Base-by-base conservation (phyloP, 2,329 filamentous ascomycete species). In the Hymenoscyphus fructigenus region DNA sequence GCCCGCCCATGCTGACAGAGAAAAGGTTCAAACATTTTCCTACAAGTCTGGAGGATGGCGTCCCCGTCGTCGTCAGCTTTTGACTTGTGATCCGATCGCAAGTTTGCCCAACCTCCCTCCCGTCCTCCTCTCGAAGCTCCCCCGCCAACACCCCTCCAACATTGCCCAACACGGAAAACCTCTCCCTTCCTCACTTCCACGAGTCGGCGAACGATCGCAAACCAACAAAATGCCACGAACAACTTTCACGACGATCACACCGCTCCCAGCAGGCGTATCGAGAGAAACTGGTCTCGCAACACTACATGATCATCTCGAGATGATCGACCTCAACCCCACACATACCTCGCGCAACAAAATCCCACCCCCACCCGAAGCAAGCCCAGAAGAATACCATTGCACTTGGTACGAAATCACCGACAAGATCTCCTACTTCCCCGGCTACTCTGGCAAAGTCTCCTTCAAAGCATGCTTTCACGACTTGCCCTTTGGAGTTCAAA, bases 381-480 rank as follows among this genome's bases (percentile, higher is more conserved):
- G 85, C 0, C 80, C 85, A 15, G 91, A 94, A 69, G 92, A 96
- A 79, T 85, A 83, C 66, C 80, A 85, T 67, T 90, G 87, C 70
- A 81, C 80, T 17, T 96, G 92, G 92, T 96, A 93, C 78, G 84
- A 86, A 62, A 81, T 93, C 72, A 91, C 88, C 63, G 91, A 96
- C 79, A 86, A 85, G 73, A 88, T 96, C 72, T 83, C 85, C 59
- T 93, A 92, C 73, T 80, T 94, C 0, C 91, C 91, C 0, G 89
- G 89, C 23, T 72, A 68, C 60, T 75, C 87, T 4, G 86, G 89
- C 64, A 87, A 90, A 71, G 83, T 95, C 64, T 87, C 84, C 26
- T 96, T 95, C 81, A 91, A 90, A 50, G 90, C 87, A 64, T 91
- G 90, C 71, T 95, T 96, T 76, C 85, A 92, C 76, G 85, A 95